phyloP scores from a whole-genome alignment of 2,329 filamentous ascomycete genomes.

The Claviceps purpurea region DNA sequence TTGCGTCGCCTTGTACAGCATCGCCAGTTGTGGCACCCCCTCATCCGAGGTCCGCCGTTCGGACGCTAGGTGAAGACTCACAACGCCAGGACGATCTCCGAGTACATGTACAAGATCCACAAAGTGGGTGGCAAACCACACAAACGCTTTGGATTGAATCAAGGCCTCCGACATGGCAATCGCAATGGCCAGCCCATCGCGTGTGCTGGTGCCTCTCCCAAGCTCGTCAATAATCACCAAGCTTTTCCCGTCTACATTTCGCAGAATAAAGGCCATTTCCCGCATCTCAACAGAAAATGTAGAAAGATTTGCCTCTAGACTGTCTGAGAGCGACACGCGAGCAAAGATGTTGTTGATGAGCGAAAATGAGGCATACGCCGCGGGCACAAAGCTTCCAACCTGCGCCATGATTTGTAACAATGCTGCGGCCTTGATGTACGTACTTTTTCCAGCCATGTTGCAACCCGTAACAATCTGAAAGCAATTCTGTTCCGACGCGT shows the following conservation, averaged over 20 bases:
- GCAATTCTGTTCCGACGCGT: conserved; percentile 62
- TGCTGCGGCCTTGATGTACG: conserved; percentile 77
- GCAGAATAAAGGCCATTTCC: conserved; percentile 84
- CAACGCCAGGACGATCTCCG: conserved; percentile 59
- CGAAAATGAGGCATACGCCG: conserved; percentile 67
- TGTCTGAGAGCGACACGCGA: conserved; percentile 74
- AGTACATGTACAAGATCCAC: conserved; percentile 67
- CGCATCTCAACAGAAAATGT: conserved; percentile 93
- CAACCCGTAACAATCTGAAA: conserved; percentile 93
- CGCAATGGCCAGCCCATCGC: conserved; percentile 80
- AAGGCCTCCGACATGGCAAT: conserved; percentile 82
- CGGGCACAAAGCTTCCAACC: conserved; percentile 81
- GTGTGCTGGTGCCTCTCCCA: conserved; percentile 77
- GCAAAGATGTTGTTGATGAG: conserved; percentile 78
- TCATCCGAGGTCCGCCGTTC: conserved; percentile 40
- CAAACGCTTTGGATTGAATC: conserved; percentile 60
- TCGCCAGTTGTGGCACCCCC: conserved; percentile 52
- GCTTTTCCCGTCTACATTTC: conserved; percentile 64
- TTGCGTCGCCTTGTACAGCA: conserved; percentile 73
- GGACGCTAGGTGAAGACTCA: conserved; percentile 70
- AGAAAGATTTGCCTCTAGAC: conserved; percentile 78
- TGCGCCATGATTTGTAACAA: conserved; percentile 88
- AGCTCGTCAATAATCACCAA: conserved; percentile 84
- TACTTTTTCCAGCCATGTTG: conserved; percentile 98
- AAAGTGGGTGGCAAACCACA: conserved; percentile 96